Conservation (phyloP, 306 rosid genomes). For the Ziziphus jujuba region DNA sequence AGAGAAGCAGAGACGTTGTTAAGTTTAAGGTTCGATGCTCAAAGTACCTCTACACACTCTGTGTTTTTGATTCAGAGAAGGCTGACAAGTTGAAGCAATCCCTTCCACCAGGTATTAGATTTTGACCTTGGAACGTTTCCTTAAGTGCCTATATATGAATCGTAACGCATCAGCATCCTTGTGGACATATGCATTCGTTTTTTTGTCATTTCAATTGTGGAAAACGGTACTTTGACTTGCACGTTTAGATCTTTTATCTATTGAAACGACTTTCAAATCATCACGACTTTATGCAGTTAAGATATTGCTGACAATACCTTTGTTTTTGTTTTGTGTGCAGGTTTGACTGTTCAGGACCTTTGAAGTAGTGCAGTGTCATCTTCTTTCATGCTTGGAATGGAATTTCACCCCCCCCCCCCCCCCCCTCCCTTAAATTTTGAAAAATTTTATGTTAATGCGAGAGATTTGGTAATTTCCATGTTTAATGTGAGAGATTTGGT, state of each 20-base stretch:
- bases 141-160: neutral
- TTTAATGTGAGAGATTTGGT: neutral
- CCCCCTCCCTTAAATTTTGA: neutral
- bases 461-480: neutral
- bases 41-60: conserved; percentile 87
- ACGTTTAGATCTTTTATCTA: neutral
- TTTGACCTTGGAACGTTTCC: neutral
- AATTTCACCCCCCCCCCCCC: neutral
- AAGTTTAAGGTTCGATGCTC: conserved; percentile 93
- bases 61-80: conserved; percentile 76
- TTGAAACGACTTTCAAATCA: too few relatives aligned
- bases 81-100: conserved; percentile 93
- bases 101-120: conserved; percentile 71
- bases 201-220: too few relatives aligned
- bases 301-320: neutral
- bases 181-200: too few relatives aligned
- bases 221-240: too few relatives aligned
- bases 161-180: too few relatives aligned
- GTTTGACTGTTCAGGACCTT: conserved; percentile 86
- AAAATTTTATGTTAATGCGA: neutral
- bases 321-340: conserved; percentile 34
- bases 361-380: conserved; percentile 21
- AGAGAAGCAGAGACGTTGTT: conserved; percentile 75
- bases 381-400: neutral
- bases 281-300: neutral